Percentiles rank a stretch among this genome's conserved stretches.
phyloP scores from a whole-genome alignment of 768 basidiomycete species.

The Crassisporium funariophilum region DNA sequence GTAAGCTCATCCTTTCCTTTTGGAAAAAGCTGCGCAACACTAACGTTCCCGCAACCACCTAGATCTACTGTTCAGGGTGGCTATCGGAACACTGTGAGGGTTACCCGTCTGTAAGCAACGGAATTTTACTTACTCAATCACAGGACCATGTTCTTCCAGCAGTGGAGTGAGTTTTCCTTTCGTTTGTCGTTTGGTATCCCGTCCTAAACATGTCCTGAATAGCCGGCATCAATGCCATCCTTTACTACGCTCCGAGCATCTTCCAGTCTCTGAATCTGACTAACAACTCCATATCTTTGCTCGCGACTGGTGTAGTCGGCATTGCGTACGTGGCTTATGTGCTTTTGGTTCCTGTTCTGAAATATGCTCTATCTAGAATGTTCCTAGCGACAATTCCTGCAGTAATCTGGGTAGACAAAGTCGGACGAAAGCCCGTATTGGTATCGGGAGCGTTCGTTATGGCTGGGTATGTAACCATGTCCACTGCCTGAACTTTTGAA shows the following conservation, averaged over 20 bases:
- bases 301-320: slow-evolving; percentile 72
- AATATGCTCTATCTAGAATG: slow-evolving; percentile 46
- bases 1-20: too few relatives aligned
- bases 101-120: too few relatives aligned
- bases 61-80: slow-evolving; percentile 65
- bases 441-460: slow-evolving; percentile 76
- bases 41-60: too few relatives aligned
- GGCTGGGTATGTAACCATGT: slow-evolving; percentile 47
- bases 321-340: slow-evolving; percentile 54
- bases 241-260: slow-evolving; percentile 78
- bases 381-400: slow-evolving; percentile 80
- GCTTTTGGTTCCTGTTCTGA: background rate
- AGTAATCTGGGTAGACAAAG: slow-evolving; percentile 77
- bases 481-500: background rate
- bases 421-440: slow-evolving; percentile 74
- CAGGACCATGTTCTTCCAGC: slow-evolving; percentile 79
- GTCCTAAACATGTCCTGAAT: slow-evolving; percentile 1
- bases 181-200: background rate
- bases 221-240: slow-evolving; percentile 69
- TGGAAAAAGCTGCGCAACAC: too few relatives aligned
- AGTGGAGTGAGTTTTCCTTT: slow-evolving; percentile 56
- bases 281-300: slow-evolving; percentile 57
- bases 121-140: too few relatives aligned
- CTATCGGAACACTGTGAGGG: slow-evolving; percentile 59
- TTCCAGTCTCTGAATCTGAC: slow-evolving; percentile 62